These are phyloP conservation scores for Eimeria maxima DNA, from an alignment of 169 alveolate genomes.

Conservation along the genomic window DNA sequence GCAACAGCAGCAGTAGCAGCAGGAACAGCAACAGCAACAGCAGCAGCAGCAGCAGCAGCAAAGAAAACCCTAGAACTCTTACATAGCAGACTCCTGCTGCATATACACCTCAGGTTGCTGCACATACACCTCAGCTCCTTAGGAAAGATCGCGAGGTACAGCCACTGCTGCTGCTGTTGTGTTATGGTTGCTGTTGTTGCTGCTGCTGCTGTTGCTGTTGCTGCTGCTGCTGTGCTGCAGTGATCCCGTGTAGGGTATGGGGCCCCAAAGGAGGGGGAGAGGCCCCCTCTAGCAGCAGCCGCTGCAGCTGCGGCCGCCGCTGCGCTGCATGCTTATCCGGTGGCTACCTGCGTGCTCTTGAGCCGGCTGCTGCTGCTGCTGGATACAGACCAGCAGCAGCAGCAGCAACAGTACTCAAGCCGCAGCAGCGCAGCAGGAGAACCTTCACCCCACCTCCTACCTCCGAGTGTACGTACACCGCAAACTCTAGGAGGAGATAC, in stretches of 20 bases:
- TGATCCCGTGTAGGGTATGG: constrained; percentile 3
- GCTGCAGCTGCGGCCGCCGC: too few species aligned
- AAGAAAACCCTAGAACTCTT: neutral
- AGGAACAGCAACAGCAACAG: too few species aligned
- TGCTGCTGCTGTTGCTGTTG: constrained; percentile 13
- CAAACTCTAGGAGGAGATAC: too few species aligned
- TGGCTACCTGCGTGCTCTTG: constrained; percentile 20
- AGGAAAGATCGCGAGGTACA: too few species aligned
- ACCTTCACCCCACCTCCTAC: constrained; percentile 36
- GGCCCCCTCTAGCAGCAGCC: neutral
- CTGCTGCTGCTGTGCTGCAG: too few species aligned
- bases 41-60: too few species aligned
- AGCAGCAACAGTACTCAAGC: neutral
- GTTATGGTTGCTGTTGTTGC: too few species aligned
- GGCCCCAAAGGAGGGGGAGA: neutral
- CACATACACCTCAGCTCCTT: neutral
- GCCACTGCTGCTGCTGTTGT: too few species aligned
- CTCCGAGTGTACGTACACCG: too few species aligned
- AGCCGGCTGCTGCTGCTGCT: constrained; percentile 49
- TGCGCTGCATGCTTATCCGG: constrained; percentile 53
- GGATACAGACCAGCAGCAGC: neutral
- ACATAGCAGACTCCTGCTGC: too few species aligned
- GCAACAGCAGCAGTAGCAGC: too few species aligned
- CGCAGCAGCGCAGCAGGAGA: constrained; percentile 4
- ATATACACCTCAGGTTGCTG: too few species aligned